Base-by-base conservation (phyloP, 306 rosid species). In the Gynostemma pentaphyllum region DNA sequence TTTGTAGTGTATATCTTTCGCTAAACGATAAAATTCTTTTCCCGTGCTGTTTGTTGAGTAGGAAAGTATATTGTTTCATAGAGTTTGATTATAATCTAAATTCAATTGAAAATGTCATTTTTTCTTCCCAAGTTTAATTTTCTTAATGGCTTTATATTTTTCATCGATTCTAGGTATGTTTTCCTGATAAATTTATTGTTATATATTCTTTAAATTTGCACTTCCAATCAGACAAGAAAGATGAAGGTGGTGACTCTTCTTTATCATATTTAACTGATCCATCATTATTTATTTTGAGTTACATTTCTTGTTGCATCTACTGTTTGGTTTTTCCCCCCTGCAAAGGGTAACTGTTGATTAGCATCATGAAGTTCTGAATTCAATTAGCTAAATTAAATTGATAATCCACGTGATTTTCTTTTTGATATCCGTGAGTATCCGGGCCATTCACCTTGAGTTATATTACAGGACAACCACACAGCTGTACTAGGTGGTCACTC, bases 11-110 rank as follows among this genome's bases (percentile, higher is more conserved):
- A 75, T 27, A 5, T 52, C 71, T 52, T 36, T 56, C 48, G 45
- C 72, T 48, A 66, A 71, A 64, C 69, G 74, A 55, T 78, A 73
- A 42, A 62, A 45, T 68, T 70, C 72, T 78, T 54, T 64, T 78
- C 75, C 73, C 76, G 79, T 77, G 82, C 64, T 66, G 73, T 77
- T 65, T 47, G 65, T 45, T 45, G 48, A 15, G 8, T 41, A 41
- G 45, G 45, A 41, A 45, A n/a, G 8, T 45, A 51, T 51, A 51
- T 51, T 24, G 19, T 24, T 51, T 14, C 34, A 24, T 26, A 24
- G 57, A 24, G n/a, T 50, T 11, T 10, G 21, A 24, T 50, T 10
- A 51, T 51, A 12, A 24, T 2, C 54, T 48, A 19, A 10, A 48
- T 48, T 29, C 29, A 48, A 22, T 11, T 48, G 13, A 48, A 48